Evolutionary conservation across 148 eudicot species (phyloP).

Genomic region (Rheum nobile): DNA sequence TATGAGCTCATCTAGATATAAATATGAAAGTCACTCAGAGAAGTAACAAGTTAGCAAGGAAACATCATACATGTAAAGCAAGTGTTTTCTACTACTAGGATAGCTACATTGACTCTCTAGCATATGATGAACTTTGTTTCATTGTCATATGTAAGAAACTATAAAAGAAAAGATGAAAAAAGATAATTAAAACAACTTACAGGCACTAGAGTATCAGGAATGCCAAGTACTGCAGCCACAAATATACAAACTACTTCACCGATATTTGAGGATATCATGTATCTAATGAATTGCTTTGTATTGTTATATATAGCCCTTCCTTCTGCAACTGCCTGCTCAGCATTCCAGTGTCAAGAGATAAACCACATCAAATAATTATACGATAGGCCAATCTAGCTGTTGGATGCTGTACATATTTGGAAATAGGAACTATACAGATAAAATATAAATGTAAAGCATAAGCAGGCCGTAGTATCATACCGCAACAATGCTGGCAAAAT

Average conservation of each 20-base stretch:
- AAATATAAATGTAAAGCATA: background rate
- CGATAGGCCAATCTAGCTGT: conserved; percentile 1
- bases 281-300: conserved; percentile 98
- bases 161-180: background rate
- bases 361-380: background rate
- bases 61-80: background rate
- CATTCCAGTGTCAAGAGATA: background rate
- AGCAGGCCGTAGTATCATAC: conserved; percentile 33
- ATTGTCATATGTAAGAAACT: background rate
- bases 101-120: background rate
- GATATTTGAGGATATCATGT: conserved; percentile 99
- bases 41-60: background rate
- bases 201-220: conserved; percentile 98
- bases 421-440: background rate
- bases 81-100: background rate
- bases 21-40: background rate
- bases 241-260: conserved; percentile 99
- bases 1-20: background rate
- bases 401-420: background rate
- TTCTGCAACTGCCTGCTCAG: conserved; percentile 93
- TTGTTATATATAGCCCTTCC: conserved; percentile 99
- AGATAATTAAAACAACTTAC: conserved; percentile 33
- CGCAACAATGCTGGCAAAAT: conserved; percentile 96
- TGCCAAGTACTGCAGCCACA: conserved; percentile 98
- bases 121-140: conserved; percentile 1